Conservation (phyloP, 2,329 filamentous ascomycete species). For the Exutisphaerella laricina region DNA sequence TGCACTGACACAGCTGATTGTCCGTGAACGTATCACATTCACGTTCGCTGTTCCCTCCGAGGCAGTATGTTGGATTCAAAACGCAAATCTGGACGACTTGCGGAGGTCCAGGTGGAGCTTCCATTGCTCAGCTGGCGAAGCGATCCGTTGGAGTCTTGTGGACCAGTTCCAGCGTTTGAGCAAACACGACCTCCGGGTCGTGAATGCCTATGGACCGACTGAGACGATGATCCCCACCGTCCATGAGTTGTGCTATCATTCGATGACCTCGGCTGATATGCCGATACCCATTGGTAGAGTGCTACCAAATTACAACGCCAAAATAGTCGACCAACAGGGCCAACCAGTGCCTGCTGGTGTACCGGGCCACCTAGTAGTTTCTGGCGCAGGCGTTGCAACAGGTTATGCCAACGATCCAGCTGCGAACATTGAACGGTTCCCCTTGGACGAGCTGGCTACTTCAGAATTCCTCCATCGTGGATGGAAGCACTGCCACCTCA, state of each 20-base stretch:
- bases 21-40: slow-evolving; percentile 32
- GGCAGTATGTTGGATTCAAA: slow-evolving; percentile 27
- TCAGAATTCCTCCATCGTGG: neutral
- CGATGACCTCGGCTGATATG: neutral
- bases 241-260: neutral
- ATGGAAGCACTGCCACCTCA: slow-evolving; percentile 30
- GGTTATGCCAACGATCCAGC: slow-evolving; percentile 31
- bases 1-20: slow-evolving; percentile 35
- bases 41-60: slow-evolving; percentile 41
- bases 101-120: slow-evolving; percentile 23
- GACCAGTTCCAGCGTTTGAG: neutral
- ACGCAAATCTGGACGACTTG: neutral
- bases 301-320: slow-evolving; percentile 36
- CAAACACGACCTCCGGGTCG: neutral
- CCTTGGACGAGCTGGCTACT: neutral
- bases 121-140: slow-evolving; percentile 34
- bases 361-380: slow-evolving; percentile 41
- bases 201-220: slow-evolving; percentile 8
- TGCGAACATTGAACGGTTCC: neutral
- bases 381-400: slow-evolving; percentile 32
- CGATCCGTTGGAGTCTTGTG: neutral
- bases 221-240: slow-evolving; percentile 1
- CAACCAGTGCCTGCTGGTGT: slow-evolving; percentile 37
- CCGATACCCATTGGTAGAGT: slow-evolving; percentile 8
- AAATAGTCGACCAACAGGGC: slow-evolving; percentile 38